Percentiles rank a stretch among this genome's conserved stretches.
Evolutionary conservation across 148 eudicot species (phyloP).

Genomic region (Limonium bicolor): DNA sequence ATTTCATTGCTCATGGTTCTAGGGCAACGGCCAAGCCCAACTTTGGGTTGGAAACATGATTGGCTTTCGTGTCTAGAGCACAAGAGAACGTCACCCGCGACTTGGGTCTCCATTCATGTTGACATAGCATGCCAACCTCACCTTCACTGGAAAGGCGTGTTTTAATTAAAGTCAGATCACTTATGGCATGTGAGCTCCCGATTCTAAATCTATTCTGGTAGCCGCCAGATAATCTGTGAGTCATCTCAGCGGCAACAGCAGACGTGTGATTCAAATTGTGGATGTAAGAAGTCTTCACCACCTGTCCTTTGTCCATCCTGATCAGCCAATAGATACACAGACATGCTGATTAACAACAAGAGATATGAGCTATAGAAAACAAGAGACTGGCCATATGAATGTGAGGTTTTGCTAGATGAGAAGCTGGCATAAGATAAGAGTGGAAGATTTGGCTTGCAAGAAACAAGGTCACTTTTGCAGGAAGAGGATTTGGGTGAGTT

Average conservation of each 20-base stretch:
- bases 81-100: slow-evolving; percentile 58
- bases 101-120: slow-evolving; percentile 85
- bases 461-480: neutral
- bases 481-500: neutral
- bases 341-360: neutral
- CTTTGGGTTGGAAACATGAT: slow-evolving; percentile 24
- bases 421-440: too few species aligned
- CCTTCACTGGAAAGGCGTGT: slow-evolving; percentile 56
- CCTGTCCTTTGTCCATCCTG: slow-evolving; percentile 81
- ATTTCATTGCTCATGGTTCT: slow-evolving; percentile 73
- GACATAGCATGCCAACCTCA: slow-evolving; percentile 55
- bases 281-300: slow-evolving; percentile 66
- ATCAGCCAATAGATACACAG: neutral
- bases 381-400: neutral
- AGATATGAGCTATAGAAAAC: neutral
- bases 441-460: too few species aligned
- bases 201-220: slow-evolving; percentile 53
- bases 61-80: slow-evolving; percentile 64
- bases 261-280: slow-evolving; percentile 54
- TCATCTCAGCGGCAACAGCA: slow-evolving; percentile 88
- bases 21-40: slow-evolving; percentile 71
- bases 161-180: slow-evolving; percentile 37
- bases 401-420: too few species aligned
- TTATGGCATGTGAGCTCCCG: slow-evolving; percentile 55
- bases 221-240: slow-evolving; percentile 41